Conservation (phyloP, 2,329 filamentous ascomycete genomes). For the Fusarium equiseti region DNA sequence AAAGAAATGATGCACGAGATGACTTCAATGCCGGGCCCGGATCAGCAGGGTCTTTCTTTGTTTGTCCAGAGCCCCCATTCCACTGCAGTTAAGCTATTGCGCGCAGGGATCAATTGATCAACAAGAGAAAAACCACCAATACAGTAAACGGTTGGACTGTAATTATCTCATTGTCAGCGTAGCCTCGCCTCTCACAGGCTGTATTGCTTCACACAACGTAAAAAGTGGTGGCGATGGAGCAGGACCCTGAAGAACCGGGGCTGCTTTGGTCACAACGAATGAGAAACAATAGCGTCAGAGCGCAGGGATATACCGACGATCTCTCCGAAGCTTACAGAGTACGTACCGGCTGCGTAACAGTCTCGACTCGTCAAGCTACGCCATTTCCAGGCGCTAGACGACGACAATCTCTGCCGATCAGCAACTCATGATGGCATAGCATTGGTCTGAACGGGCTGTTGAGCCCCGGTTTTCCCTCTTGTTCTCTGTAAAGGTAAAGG, state of each 20-base stretch:
- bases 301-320: constrained; percentile 32
- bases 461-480: constrained; percentile 28
- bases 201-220: neutral
- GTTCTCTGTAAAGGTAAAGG: neutral
- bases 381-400: constrained; percentile 44
- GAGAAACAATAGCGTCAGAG: constrained; percentile 18
- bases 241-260: constrained; percentile 44
- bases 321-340: constrained; percentile 34
- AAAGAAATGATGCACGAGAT: constrained; percentile 30
- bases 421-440: constrained; percentile 23
- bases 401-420: constrained; percentile 46
- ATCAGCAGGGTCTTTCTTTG: constrained; percentile 47
- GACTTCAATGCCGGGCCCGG: constrained; percentile 40
- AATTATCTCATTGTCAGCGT: constrained; percentile 30
- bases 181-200: constrained; percentile 25
- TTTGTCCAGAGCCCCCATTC: constrained; percentile 12
- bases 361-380: constrained; percentile 38
- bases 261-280: constrained; percentile 16
- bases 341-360: constrained; percentile 15
- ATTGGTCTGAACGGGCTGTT: constrained; percentile 34
- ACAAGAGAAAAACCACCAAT: constrained; percentile 4
- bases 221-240: constrained; percentile 26
- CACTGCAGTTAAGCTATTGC: constrained; percentile 25
- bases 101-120: constrained; percentile 17
- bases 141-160: constrained; percentile 29